Percentiles rank a stretch among this genome's conserved stretches.
These are phyloP conservation scores for Starmera stellimalicola DNA, from an alignment of 1,139 yeast genomes.

Conservation along the genomic window DNA sequence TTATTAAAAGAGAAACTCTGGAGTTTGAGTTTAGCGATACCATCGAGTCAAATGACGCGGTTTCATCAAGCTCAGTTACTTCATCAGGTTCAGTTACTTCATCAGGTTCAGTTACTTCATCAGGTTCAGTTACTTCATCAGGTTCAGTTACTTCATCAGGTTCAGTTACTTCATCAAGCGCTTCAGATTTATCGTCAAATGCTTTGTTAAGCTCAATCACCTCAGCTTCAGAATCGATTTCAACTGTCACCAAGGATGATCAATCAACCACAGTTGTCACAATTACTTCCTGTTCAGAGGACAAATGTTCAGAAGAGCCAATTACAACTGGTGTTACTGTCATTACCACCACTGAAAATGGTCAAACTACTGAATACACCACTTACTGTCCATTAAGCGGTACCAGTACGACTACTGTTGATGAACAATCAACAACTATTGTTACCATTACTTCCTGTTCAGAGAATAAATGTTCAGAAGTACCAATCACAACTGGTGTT, in stretches of 20 bases:
- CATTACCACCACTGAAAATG: constrained; percentile 21
- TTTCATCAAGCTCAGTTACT: constrained; percentile 1
- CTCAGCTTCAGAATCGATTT: neutral
- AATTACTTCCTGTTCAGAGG: constrained; percentile 28
- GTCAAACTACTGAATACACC: constrained; percentile 24
- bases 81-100: neutral
- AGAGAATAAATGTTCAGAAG: neutral
- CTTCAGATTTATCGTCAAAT: neutral
- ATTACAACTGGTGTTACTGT: constrained; percentile 27
- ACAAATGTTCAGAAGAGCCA: constrained; percentile 23
- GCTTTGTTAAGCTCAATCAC: neutral
- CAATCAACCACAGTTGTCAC: constrained; percentile 20
- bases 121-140: neutral
- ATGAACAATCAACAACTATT: neutral
- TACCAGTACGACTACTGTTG: neutral
- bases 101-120: neutral
- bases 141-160: neutral
- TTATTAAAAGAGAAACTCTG: neutral
- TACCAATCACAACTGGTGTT: neutral
- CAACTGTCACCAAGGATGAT: neutral
- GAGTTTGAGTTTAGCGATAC: neutral
- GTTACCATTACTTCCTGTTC: constrained; percentile 1
- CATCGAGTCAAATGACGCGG: neutral
- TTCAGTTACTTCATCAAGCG: neutral
- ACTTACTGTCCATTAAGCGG: constrained; percentile 29